Base-by-base conservation (phyloP, 768 basidiomycete genomes). In the Thelephora ganbajun region DNA sequence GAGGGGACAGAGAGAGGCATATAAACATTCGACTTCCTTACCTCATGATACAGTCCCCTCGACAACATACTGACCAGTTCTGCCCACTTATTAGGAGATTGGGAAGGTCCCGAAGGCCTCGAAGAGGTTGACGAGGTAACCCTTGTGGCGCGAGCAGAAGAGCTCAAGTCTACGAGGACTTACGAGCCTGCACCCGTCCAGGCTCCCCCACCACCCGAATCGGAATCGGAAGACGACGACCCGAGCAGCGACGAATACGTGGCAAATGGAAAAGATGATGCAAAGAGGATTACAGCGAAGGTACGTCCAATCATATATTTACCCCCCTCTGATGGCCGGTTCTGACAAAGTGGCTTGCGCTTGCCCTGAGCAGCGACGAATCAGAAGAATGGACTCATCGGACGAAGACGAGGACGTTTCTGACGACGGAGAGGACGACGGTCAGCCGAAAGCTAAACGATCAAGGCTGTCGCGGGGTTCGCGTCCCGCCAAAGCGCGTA, bases 161-260 rank as follows among this genome's bases (percentile, higher is more conserved):
- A 44, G 11, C 59, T 59, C 36, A 64, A 66, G 56, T 59, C 61
- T 30, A 48, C 59, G 20, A 58, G 56, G 37, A 51, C 58, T 36
- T 61, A 59, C 52, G 54, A 49, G 46, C 52, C 72, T 16, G 73
- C 74, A 53, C 71, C 74, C 2, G 74, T 72, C 45, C 63, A 46
- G 50, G 48, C 49, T n/a, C 48, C 49, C 20, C 47, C 34, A 5
- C 52, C 51, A 2, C 56, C 56, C 35, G 16, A 54, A 43, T 55
- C 57, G 12, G 58, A 59, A 45, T 56, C 55, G 14, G 47, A 30
- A 9, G 26, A 51, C 19, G 60, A 57, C 26, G 58, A 64, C 19
- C 58, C 63, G 48, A 83, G 78, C 57, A 82, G 75, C 50, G 84
- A 87, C 55, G 85, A 88, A 54, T 87, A 83, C 59, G 69, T 83